phyloP scores from a whole-genome alignment of 2,329 filamentous ascomycete genomes.

The Hypomyces rosellus region DNA sequence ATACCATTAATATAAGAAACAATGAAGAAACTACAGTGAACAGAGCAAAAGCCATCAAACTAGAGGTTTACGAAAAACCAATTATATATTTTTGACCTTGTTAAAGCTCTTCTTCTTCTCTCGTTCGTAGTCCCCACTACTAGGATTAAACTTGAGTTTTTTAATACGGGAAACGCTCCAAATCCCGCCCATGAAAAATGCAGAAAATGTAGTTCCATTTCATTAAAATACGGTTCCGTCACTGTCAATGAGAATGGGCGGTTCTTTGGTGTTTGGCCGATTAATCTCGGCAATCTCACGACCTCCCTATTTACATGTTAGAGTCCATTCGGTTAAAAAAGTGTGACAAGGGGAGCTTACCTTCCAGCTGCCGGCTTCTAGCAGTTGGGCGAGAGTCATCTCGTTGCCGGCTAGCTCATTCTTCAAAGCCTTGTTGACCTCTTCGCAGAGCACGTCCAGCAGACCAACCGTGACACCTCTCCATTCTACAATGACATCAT shows the following conservation, averaged over 20 bases:
- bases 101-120: too few species aligned
- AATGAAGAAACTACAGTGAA: too few species aligned
- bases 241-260: slow-evolving; percentile 91
- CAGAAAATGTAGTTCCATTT: too few species aligned
- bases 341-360: slow-evolving; percentile 40
- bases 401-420: slow-evolving; percentile 60
- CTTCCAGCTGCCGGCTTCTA: slow-evolving; percentile 98
- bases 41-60: too few species aligned
- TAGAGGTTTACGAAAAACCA: too few species aligned
- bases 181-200: not conserved
- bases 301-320: slow-evolving; percentile 55
- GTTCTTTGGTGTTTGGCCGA: slow-evolving; percentile 91
- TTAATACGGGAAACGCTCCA: not conserved
- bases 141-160: too few species aligned
- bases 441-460: slow-evolving; percentile 46
- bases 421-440: slow-evolving; percentile 58
- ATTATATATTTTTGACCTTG: too few species aligned
- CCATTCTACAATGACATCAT: slow-evolving; percentile 61
- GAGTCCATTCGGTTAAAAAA: not conserved
- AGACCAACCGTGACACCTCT: slow-evolving; percentile 57
- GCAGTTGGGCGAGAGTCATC: slow-evolving; percentile 76
- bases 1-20: too few species aligned
- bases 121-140: too few species aligned
- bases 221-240: slow-evolving; percentile 89
- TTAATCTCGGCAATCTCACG: slow-evolving; percentile 94